Base-by-base conservation (phyloP, 2,329 filamentous ascomycete genomes). In the Alternaria sp. region DNA sequence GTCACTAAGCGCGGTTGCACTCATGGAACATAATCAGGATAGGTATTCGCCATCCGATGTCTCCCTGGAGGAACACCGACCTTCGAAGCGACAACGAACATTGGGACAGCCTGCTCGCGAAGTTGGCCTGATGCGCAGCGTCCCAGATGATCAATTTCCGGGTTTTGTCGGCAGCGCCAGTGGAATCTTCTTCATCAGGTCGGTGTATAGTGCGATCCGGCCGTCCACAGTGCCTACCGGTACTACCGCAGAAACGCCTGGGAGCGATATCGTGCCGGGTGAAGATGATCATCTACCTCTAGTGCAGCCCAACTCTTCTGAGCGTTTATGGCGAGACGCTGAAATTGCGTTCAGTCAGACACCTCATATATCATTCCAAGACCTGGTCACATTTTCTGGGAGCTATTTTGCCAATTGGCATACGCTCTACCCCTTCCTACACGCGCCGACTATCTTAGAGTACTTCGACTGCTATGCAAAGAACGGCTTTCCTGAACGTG, bases 401-500 rank as follows among this genome's bases (percentile, higher is more conserved):
- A 82, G 79, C 47, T 88, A 86, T 62, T 88, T 88, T 61, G 80
- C 86, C 24, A 80, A 83, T 16, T 88, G 86, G 86, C 86, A 88
- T 63, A 82, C 84, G 0, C 79, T 84, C 3, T 83, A 86, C 42
- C 86, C 86, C 0, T 87, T 86, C 54, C 75, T 88, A 5, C 83
- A 86, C 63, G 86, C 83, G 0, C 85, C 85, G 1, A 79, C 81
- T 4, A 75, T 87, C 3, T 74, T 87, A 3, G 75, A 78, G 16
- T 70, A 79, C 1, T 80, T 87, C 46, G 83, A 86, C 60, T 72
- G 73, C 20, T 65, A 82, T 7, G 77, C 81, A n/a, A 68, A 71
- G 3, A 60, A 65, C 12, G 79, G 80, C 0, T 56, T 75, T 1
- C 59, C 68, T 2, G 66, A 71, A 3, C 54, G 81, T 0, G 68